Percentiles rank a stretch among this genome's conserved stretches.
phyloP scores from a whole-genome alignment of 2,329 filamentous ascomycete species.

The Fusarium irregulare region DNA sequence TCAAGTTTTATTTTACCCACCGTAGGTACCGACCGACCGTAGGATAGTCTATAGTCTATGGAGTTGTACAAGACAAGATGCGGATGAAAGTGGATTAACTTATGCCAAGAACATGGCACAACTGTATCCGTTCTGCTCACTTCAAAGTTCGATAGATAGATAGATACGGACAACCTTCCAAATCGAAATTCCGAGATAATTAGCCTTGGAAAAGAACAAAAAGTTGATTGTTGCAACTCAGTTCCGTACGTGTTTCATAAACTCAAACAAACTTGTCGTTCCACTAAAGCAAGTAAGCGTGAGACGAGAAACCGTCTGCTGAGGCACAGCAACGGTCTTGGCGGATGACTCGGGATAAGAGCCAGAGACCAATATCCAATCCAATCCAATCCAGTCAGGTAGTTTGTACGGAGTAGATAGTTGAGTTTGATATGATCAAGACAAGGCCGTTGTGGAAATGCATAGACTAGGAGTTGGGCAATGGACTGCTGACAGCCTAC shows the following conservation, averaged over 20 bases:
- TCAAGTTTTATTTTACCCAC: conserved; percentile 7
- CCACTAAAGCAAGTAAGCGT: background rate
- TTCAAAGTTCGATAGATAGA: background rate
- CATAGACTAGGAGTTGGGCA: background rate
- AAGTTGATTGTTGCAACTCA: background rate
- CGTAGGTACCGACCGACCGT: background rate
- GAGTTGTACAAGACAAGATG: background rate
- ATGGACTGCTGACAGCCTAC: background rate
- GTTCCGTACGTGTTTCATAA: background rate
- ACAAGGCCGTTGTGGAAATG: background rate
- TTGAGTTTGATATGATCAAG: background rate
- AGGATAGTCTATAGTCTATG: background rate
- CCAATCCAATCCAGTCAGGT: background rate
- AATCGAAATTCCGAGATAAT: background rate
- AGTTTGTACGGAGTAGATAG: background rate
- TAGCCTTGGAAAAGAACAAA: background rate
- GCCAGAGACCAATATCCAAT: background rate
- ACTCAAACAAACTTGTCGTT: background rate
- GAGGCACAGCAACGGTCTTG: conserved; percentile 18
- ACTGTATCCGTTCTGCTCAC: background rate
- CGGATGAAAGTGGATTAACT: background rate
- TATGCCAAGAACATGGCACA: conserved; percentile 29
- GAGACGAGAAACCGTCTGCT: conserved; percentile 7
- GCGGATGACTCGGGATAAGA: conserved; percentile 27
- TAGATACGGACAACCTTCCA: no score